These are phyloP conservation scores for Verbascum thapsus DNA, from an alignment of 257 asterid genomes.

Conservation along the genomic window DNA sequence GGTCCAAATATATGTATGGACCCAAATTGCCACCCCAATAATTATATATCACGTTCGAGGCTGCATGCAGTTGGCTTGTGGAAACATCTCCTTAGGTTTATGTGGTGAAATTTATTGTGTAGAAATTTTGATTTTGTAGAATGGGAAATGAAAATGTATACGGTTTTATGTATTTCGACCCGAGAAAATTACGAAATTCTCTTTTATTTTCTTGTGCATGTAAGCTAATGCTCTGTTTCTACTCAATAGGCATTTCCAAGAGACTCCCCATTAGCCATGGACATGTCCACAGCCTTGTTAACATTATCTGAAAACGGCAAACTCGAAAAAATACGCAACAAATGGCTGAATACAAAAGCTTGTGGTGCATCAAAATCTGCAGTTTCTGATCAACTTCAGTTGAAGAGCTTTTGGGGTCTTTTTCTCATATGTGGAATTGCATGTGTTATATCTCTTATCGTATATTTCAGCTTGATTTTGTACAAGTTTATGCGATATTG, in stretches of 20 bases:
- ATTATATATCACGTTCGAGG: too few relatives aligned
- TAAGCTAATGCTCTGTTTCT: too few relatives aligned
- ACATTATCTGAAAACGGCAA: slow-evolving; percentile 45
- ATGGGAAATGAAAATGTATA: too few relatives aligned
- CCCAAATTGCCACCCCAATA: too few relatives aligned
- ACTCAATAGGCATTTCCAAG: slow-evolving; percentile 42
- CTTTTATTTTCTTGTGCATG: too few relatives aligned
- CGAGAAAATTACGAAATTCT: too few relatives aligned
- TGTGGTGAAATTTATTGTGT: too few relatives aligned
- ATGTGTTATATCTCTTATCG: slow-evolving; percentile 36
- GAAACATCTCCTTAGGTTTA: too few relatives aligned
- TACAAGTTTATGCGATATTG: slow-evolving; percentile 32
- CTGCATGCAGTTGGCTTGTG: too few relatives aligned
- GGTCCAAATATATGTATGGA: too few relatives aligned
- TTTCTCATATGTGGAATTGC: slow-evolving; percentile 44
- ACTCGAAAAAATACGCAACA: slow-evolving; percentile 41
- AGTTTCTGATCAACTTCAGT: slow-evolving; percentile 35
- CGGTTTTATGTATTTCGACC: too few relatives aligned
- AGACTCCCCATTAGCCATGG: slow-evolving; percentile 46
- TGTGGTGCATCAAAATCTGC: slow-evolving; percentile 31
- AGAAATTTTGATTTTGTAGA: too few relatives aligned
- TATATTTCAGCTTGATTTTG: slow-evolving; percentile 31
- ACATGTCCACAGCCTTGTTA: slow-evolving; percentile 46
- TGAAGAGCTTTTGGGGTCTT: slow-evolving; percentile 54
- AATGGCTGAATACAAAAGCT: slow-evolving; percentile 34